Conservation (phyloP, 1,284 basidiomycete species). For the Cystobasidiaceae sp. region DNA sequence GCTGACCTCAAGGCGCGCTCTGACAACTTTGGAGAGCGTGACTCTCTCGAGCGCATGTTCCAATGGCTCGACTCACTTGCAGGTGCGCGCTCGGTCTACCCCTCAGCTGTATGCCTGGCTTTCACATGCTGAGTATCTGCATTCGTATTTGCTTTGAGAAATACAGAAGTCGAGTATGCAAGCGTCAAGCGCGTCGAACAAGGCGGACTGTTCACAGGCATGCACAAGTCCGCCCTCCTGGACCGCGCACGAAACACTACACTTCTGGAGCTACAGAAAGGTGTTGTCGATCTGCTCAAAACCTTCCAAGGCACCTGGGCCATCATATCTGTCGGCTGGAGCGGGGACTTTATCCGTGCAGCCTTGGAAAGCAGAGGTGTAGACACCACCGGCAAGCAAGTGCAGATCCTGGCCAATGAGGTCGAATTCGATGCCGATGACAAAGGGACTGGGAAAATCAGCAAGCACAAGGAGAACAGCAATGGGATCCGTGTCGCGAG, state of each 20-base stretch:
- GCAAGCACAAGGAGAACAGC: conserved; percentile 21
- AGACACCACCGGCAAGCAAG: background rate
- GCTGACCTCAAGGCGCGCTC: conserved; percentile 4
- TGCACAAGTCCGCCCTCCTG: conserved; percentile 7
- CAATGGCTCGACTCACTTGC: conserved; percentile 13
- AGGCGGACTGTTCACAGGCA: conserved; percentile 19
- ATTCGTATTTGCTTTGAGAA: background rate
- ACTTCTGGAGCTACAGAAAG: background rate
- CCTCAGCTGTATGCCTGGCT: background rate
- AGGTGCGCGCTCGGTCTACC: background rate
- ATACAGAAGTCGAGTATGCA: conserved; percentile 8
- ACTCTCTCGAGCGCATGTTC: conserved; percentile 15
- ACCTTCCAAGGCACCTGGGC: conserved; percentile 15
- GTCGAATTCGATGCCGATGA: conserved; percentile 22
- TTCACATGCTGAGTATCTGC: background rate
- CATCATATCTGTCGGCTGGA: conserved; percentile 29
- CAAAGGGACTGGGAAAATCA: conserved; percentile 14
- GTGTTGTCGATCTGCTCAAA: conserved; percentile 13
- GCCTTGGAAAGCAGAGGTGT: conserved; percentile 19
- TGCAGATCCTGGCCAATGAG: conserved; percentile 22
- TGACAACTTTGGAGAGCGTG: conserved; percentile 4
- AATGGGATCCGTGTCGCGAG: conserved; percentile 14
- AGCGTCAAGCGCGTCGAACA: conserved; percentile 27
- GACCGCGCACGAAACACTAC: background rate
- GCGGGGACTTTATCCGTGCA: conserved; percentile 23